Evolutionary conservation across 306 rosid species (phyloP).

Genomic region (Inga oerstediana): DNA sequence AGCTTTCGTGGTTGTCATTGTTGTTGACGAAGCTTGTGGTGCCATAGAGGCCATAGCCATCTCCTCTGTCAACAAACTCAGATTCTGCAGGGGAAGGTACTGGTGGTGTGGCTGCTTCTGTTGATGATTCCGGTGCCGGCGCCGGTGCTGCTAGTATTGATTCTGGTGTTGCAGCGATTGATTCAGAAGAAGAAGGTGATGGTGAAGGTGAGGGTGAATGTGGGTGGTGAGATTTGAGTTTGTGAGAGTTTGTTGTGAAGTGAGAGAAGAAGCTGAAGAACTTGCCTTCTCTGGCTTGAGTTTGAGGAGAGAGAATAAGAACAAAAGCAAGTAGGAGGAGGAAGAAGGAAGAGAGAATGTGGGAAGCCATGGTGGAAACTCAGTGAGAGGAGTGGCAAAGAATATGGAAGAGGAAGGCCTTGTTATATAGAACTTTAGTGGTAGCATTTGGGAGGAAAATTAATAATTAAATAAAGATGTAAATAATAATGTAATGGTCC

Average conservation of each 20-base stretch:
- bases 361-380: slow-evolving; percentile 51
- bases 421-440: slow-evolving; percentile 43
- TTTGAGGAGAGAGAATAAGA: slow-evolving; percentile 49
- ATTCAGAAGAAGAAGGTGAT: slow-evolving; percentile 17
- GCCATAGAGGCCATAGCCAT: slow-evolving; percentile 66
- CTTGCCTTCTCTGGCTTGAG: slow-evolving; percentile 58
- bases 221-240: neutral
- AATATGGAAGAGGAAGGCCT: neutral
- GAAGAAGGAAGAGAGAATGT: slow-evolving; percentile 15
- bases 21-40: slow-evolving; percentile 41
- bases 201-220: slow-evolving; percentile 33
- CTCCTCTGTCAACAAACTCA: slow-evolving; percentile 34
- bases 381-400: slow-evolving; percentile 26
- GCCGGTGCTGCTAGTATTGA: neutral
- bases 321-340: slow-evolving; percentile 32
- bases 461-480: neutral
- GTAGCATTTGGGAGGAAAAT: neutral
- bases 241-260: slow-evolving; percentile 27
- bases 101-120: slow-evolving; percentile 1
- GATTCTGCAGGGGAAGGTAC: slow-evolving; percentile 43
- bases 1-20: slow-evolving; percentile 33
- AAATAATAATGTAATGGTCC: neutral
- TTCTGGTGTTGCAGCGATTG: neutral
- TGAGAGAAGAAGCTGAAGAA: slow-evolving; percentile 53
- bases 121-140: neutral